Evolutionary conservation across 768 basidiomycete species (phyloP).

Genomic region (Tylopilus subfusipes): DNA sequence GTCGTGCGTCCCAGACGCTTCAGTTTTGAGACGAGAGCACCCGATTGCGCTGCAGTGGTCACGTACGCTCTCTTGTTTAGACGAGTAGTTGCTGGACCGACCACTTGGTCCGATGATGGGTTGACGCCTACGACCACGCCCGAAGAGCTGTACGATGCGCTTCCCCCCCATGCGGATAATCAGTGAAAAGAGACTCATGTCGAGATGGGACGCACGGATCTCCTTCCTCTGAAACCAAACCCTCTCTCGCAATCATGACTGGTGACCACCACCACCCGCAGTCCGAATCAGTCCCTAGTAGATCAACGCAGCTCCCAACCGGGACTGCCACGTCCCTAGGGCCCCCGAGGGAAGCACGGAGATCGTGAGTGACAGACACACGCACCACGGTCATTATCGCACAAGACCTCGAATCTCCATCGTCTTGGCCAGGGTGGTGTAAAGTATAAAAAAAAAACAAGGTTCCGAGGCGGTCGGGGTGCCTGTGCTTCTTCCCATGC

Average conservation of each 20-base stretch:
- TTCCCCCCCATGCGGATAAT: no score
- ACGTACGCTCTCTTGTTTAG: slow-evolving; percentile 6
- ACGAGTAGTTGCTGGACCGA: slow-evolving; percentile 4
- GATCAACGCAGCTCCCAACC: neutral
- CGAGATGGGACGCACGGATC: no score
- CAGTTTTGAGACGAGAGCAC: neutral
- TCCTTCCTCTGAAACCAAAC: no score
- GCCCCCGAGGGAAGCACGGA: neutral
- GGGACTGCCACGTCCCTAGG: neutral
- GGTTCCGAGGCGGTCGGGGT: slow-evolving; percentile 28
- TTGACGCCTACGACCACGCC: neutral
- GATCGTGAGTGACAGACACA: neutral
- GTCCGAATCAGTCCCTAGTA: no score
- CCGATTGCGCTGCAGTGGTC: neutral
- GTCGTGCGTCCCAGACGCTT: neutral
- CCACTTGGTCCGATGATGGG: slow-evolving; percentile 7
- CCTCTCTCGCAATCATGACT: no score
- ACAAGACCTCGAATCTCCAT: neutral
- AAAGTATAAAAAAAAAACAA: slow-evolving; percentile 21
- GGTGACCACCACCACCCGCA: no score
- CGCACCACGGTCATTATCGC: neutral
- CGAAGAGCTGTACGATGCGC: neutral
- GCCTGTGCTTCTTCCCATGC: slow-evolving; percentile 18
- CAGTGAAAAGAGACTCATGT: no score
- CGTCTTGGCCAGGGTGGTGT: neutral